phyloP scores from a whole-genome alignment of 1,139 yeast species.

The Diutina pseudorugosa region DNA sequence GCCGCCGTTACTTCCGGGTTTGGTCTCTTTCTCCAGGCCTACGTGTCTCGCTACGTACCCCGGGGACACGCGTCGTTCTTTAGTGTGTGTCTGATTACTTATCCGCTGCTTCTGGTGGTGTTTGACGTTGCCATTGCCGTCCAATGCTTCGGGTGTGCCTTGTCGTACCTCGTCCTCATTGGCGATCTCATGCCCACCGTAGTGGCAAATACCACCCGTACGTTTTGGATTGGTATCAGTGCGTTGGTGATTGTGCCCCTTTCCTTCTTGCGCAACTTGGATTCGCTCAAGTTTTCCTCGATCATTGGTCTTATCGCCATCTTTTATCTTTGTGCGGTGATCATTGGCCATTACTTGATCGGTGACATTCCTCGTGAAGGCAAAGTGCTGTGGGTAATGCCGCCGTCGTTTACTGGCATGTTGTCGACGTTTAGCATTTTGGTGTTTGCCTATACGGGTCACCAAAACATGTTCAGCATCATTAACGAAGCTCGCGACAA shows the following conservation, averaged over 20 bases:
- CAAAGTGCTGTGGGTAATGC: slow-evolving; percentile 25
- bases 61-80: slow-evolving; percentile 78
- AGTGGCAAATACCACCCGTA: slow-evolving; percentile 14
- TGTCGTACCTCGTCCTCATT: slow-evolving; percentile 10
- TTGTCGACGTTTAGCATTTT: slow-evolving; percentile 40
- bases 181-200: slow-evolving; percentile 35
- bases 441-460: slow-evolving; percentile 12
- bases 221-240: slow-evolving; percentile 28
- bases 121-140: slow-evolving; percentile 40
- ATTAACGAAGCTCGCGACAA: slow-evolving; percentile 38
- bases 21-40: slow-evolving; percentile 73
- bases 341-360: slow-evolving; percentile 20
- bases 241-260: slow-evolving; percentile 27
- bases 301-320: slow-evolving; percentile 30
- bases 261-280: slow-evolving; percentile 30
- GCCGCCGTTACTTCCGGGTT: slow-evolving; percentile 73
- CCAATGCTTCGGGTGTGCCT: slow-evolving; percentile 11
- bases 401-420: slow-evolving; percentile 47
- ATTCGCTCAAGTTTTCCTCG: slow-evolving; percentile 33
- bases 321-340: slow-evolving; percentile 25
- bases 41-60: slow-evolving; percentile 57
- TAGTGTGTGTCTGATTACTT: slow-evolving; percentile 69
- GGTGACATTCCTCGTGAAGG: slow-evolving; percentile 11
- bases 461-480: slow-evolving; percentile 12
- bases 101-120: slow-evolving; percentile 69